Base-by-base conservation (phyloP, 2,329 filamentous ascomycete species). In the Xylariaceae sp. region DNA sequence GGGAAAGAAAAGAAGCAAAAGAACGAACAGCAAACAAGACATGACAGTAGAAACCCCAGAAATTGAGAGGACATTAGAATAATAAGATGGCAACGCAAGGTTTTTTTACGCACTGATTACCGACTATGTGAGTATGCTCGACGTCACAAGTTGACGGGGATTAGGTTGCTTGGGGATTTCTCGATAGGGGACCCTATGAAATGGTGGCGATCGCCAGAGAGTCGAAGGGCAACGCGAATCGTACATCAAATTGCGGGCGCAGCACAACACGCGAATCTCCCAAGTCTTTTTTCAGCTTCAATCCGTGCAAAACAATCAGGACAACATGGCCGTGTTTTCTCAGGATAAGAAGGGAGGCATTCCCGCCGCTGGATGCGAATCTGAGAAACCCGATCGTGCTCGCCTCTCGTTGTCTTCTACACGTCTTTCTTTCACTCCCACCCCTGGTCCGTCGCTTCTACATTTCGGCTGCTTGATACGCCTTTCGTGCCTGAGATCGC, bases 161-260 rank as follows among this genome's bases (percentile, higher is more conserved):
- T 49, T 17, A 9, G 9, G 9, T 49, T 18, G 15, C 11, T 60
- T 30, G 4, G 23, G 57, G 30, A 45, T 37, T 39, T 39, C 48
- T 45, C 49, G 50, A 52, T 52, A 54, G 62, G 61, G 68, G 67
- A 65, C 61, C 67, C 68, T 68, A 68, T 41, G 9, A 10, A 41
- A 10, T 41, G 37, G 37, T 9, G 37, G 37, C 23, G 23, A 30
- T 30, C 23, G 23, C 23, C 23, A 30, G 23, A 30, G 23, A 30
- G 23, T 30, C 23, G 23, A 30, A 30, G 23, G 23, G 23, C 4
- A 30, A 30, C 23, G 23, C 23, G 23, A 30, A 30, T 30, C 23
- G 23, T 30, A 30, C 23, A 30, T 44, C 56, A 50, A 54, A 51
- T 56, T 48, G 49, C 48, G 44, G 41, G 8, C 51, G 53, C 50